Evolutionary conservation across 2,329 filamentous ascomycete species (phyloP).

Genomic region (Magnaporthiopsis poae): DNA sequence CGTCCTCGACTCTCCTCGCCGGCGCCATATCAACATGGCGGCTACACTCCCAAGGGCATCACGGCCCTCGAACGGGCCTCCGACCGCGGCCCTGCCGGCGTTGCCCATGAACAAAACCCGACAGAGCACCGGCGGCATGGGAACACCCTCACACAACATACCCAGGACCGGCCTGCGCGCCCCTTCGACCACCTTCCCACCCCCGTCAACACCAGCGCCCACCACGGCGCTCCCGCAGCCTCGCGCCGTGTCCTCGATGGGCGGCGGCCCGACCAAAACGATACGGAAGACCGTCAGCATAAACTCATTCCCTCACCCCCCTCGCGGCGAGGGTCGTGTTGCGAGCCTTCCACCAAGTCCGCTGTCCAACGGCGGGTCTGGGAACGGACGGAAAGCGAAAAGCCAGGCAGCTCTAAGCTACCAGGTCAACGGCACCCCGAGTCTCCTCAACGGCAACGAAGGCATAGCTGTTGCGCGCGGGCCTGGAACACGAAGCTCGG

Average conservation of each 20-base stretch:
- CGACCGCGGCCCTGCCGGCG: conserved; percentile 61
- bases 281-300: conserved; percentile 86
- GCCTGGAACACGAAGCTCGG: conserved; percentile 56
- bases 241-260: conserved; percentile 45
- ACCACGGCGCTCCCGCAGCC: conserved; percentile 46
- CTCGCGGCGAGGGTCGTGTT: conserved; percentile 51
- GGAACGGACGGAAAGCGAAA: conserved; percentile 40
- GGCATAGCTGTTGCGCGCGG: conserved; percentile 59
- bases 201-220: conserved; percentile 40
- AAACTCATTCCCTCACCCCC: conserved; percentile 84
- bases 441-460: conserved; percentile 69
- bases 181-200: conserved; percentile 47
- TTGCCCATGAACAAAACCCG: conserved; percentile 64
- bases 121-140: conserved; percentile 48
- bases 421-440: conserved; percentile 50
- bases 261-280: conserved; percentile 50
- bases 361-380: conserved; percentile 41
- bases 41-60: conserved; percentile 58
- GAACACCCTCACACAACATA: conserved; percentile 34
- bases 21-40: conserved; percentile 15
- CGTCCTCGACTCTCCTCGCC: background rate
- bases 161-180: conserved; percentile 50
- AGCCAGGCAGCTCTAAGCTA: conserved; percentile 45
- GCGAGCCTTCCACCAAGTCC: conserved; percentile 55
- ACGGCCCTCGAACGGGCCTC: conserved; percentile 59